Evolutionary conservation across 306 rosid genomes (phyloP), one percentile per base, ranked within the genome.

Genomic region (Quercus parvula): DNA sequence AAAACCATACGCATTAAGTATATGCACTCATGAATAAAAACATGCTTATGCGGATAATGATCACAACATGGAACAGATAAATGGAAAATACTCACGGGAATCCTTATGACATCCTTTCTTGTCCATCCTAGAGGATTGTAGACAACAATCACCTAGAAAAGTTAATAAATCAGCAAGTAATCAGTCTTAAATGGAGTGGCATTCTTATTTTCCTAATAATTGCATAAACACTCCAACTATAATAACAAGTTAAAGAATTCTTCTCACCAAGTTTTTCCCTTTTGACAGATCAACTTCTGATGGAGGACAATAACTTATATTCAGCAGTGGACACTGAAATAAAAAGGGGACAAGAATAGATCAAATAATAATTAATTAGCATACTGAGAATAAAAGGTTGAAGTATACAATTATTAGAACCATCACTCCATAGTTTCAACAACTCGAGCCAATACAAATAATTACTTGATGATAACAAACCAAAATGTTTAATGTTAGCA

Each of bases 91-190:
- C 89, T 85, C 73, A 88, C 91, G 5, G 91, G 89, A 78, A 88
- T 78, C 77, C 81, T 84, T 20, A 88, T 46, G 17, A 86, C 77
- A 38, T 85, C 89, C 24, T 77, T 77, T 76, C 91, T 85, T 64
- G 66, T 83, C 91, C 89, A 88, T 85, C 91, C 91, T 33, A 88
- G 89, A 81, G 91, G 56, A 72, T 88, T 88, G 87, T 88, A 88
- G 77, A 71, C 79, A 74, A 88, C 62, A 67, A 83, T 79, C 57
- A 81, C 35, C 91, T 88, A 81, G 54, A 22, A 81, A 33, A 31
- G 22, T 83, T 14, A 22, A 80, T 49, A 74, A 64, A 71, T 70
- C 69, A 71, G 31, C 15, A 84, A 52, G 78, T 71, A 41, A 46
- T 19, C 56, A 22, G 71, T 33, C 68, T 79, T 49, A 38, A 38